Percentiles rank a stretch among this genome's conserved stretches.
These are phyloP conservation scores for Anthracocystis walkeri DNA, from an alignment of 1,284 basidiomycete genomes.

Conservation along the genomic window DNA sequence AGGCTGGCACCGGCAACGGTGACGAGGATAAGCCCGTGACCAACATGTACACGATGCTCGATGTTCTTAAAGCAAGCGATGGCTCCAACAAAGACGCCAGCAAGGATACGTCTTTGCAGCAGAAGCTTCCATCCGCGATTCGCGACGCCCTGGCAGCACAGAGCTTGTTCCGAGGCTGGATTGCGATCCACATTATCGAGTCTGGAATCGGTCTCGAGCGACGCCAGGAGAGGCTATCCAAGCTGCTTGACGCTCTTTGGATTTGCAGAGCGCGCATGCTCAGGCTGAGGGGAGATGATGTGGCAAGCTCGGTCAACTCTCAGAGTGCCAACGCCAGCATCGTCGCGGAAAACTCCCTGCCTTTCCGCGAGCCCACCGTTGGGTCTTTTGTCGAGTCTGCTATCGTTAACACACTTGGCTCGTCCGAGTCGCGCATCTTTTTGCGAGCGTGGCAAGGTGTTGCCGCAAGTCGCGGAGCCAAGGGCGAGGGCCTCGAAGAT, in stretches of 20 bases:
- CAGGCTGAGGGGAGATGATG: slow-evolving; percentile 29
- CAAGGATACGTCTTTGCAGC: slow-evolving; percentile 34
- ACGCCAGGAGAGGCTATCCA: slow-evolving; percentile 56
- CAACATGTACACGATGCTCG: slow-evolving; percentile 64
- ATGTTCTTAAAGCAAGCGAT: slow-evolving; percentile 36
- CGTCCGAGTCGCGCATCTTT: slow-evolving; percentile 59
- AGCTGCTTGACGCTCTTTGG: slow-evolving; percentile 64
- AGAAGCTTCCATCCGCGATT: slow-evolving; percentile 53
- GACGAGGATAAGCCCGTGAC: slow-evolving; percentile 56
- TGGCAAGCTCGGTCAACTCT: slow-evolving; percentile 4
- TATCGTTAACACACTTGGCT: slow-evolving; percentile 58
- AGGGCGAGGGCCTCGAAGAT: slow-evolving; percentile 49
- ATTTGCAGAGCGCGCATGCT: slow-evolving; percentile 64
- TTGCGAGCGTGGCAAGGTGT: slow-evolving; percentile 65
- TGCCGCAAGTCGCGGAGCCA: slow-evolving; percentile 41
- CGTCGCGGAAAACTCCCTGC: slow-evolving; percentile 21
- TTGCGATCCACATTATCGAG: slow-evolving; percentile 64
- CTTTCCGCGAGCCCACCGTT: slow-evolving; percentile 60
- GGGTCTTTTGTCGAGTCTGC: slow-evolving; percentile 66
- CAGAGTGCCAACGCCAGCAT: slow-evolving; percentile 10
- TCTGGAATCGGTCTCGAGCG: slow-evolving; percentile 57
- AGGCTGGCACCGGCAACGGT: slow-evolving; percentile 14
- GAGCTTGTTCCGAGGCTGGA: slow-evolving; percentile 62
- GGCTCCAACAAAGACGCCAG: slow-evolving; percentile 1
- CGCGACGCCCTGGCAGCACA: slow-evolving; percentile 62